Evolutionary conservation across 129 eudicot genomes (phyloP).

Genomic region (Chrysanthemum makinoi): DNA sequence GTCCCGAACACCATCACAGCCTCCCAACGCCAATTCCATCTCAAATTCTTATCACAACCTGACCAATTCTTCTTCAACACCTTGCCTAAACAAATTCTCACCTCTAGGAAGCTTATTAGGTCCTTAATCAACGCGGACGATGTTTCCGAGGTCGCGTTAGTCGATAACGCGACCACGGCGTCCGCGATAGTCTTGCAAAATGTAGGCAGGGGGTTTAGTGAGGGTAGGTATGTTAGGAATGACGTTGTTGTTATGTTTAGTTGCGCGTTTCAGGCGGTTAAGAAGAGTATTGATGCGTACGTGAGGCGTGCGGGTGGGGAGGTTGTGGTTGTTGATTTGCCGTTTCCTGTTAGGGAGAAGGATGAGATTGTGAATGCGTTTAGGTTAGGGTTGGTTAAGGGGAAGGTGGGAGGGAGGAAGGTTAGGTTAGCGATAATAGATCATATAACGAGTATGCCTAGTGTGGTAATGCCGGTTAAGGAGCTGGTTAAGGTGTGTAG

Average conservation of each 20-base stretch:
- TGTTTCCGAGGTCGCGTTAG: slow-evolving; percentile 66
- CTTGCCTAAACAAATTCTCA: slow-evolving; percentile 46
- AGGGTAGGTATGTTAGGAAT: slow-evolving; percentile 46
- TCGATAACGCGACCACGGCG: slow-evolving; percentile 95
- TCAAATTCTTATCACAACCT: slow-evolving; percentile 66
- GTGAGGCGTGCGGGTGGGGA: slow-evolving; percentile 76
- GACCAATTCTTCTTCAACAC: slow-evolving; percentile 63
- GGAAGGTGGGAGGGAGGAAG: slow-evolving; percentile 48
- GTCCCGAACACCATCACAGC: slow-evolving; percentile 57
- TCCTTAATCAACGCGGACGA: slow-evolving; percentile 69
- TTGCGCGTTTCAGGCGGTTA: slow-evolving; percentile 76
- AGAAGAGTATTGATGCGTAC: slow-evolving; percentile 79
- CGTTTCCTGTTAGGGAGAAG: slow-evolving; percentile 54
- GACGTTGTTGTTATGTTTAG: slow-evolving; percentile 74
- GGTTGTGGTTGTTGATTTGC: slow-evolving; percentile 64
- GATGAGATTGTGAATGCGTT: slow-evolving; percentile 54
- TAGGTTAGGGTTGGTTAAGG: slow-evolving; percentile 47
- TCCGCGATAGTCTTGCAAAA: slow-evolving; percentile 79
- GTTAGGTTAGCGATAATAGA: slow-evolving; percentile 84
- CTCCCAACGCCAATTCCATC: slow-evolving; percentile 63
- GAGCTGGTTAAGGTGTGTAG: slow-evolving; percentile 76
- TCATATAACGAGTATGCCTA: slow-evolving; percentile 88
- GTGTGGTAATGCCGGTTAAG: slow-evolving; percentile 66
- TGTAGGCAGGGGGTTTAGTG: slow-evolving; percentile 54
- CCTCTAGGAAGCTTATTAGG: slow-evolving; percentile 47